phyloP scores from a whole-genome alignment of 257 asterid genomes.

The Gentiana macrophylla region DNA sequence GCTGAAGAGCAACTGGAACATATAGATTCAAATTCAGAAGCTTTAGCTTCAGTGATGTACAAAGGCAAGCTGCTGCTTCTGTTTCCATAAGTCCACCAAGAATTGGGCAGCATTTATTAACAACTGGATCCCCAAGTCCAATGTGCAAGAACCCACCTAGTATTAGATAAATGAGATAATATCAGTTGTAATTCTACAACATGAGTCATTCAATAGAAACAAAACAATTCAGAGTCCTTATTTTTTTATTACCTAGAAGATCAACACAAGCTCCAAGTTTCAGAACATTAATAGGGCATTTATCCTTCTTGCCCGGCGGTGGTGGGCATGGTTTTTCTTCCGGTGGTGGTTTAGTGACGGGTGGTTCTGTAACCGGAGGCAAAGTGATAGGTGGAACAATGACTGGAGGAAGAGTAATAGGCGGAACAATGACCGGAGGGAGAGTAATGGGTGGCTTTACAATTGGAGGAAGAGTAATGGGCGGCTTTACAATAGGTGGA shows the following conservation, averaged over 20 bases:
- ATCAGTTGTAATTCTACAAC: too few relatives aligned
- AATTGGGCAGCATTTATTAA: constrained; percentile 65
- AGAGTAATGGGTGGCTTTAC: too few relatives aligned
- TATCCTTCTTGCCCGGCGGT: constrained; percentile 19
- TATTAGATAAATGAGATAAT: too few relatives aligned
- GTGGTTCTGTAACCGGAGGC: constrained; percentile 3
- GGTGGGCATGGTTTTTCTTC: constrained; percentile 15
- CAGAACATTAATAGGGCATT: constrained; percentile 61
- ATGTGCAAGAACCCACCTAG: constrained; percentile 40
- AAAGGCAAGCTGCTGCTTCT: constrained; percentile 74
- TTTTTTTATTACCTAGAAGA: constrained; percentile 43
- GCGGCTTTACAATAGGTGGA: constrained; percentile 9
- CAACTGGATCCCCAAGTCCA: constrained; percentile 64
- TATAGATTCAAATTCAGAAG: constrained; percentile 45
- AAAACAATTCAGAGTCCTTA: too few relatives aligned
- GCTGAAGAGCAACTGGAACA: constrained; percentile 75
- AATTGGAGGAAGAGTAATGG: too few relatives aligned
- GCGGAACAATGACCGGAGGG: too few relatives aligned
- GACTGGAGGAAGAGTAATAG: too few relatives aligned
- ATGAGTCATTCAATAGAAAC: too few relatives aligned
- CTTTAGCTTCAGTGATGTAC: constrained; percentile 61
- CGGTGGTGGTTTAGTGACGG: constrained; percentile 20
- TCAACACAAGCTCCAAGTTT: constrained; percentile 88
- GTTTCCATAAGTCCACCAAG: constrained; percentile 50
- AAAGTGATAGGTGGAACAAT: constrained; percentile 7